Percentiles rank a stretch among this genome's conserved stretches.
These are phyloP conservation scores for Dinochytrium kinnereticum DNA, from an alignment of 371 early-diverging fungal species.

Conservation along the genomic window DNA sequence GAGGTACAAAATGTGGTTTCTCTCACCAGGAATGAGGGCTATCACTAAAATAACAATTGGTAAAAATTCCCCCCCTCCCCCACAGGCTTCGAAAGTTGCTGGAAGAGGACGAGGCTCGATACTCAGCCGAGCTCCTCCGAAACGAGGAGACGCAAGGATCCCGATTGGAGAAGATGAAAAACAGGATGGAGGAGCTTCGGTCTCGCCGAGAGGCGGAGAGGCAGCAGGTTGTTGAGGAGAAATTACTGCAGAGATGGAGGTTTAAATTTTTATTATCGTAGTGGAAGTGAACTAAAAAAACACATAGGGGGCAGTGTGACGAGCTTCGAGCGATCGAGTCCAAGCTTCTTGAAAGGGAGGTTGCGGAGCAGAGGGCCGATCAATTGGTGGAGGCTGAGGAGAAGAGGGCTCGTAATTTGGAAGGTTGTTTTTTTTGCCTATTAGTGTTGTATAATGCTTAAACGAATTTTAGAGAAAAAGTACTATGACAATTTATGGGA, in stretches of 20 bases:
- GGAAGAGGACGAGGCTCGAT: constrained; percentile 42
- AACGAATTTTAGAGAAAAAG: constrained; percentile 41
- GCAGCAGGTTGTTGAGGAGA: constrained; percentile 51
- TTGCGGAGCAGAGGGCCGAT: constrained; percentile 42
- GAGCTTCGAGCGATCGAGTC: constrained; percentile 53
- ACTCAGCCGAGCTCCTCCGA: constrained; percentile 36
- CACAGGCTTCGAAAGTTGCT: constrained; percentile 43
- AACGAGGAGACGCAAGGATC: constrained; percentile 43
- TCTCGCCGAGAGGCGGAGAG: constrained; percentile 52
- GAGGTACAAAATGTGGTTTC: constrained; percentile 30
- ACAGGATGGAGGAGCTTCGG: constrained; percentile 46
- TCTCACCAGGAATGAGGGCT: neutral
- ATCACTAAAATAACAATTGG: no score
- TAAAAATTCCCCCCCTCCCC: no score
- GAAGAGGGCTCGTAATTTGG: constrained; percentile 20
- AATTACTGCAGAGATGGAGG: constrained; percentile 56
- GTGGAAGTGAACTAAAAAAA: neutral
- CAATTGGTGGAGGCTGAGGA: constrained; percentile 50
- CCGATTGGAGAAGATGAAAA: constrained; percentile 47
- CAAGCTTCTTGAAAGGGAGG: constrained; percentile 42
- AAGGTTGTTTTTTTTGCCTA: constrained; percentile 28
- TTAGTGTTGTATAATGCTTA: constrained; percentile 4
- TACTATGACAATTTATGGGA: constrained; percentile 58
- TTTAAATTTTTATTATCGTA: constrained; percentile 16
- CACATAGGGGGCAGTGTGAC: constrained; percentile 53